A percentile compares a stretch with the other conserved stretches of the same genome.
phyloP scores from a whole-genome alignment of 306 rosid species.

The Cicer cuneatum region DNA sequence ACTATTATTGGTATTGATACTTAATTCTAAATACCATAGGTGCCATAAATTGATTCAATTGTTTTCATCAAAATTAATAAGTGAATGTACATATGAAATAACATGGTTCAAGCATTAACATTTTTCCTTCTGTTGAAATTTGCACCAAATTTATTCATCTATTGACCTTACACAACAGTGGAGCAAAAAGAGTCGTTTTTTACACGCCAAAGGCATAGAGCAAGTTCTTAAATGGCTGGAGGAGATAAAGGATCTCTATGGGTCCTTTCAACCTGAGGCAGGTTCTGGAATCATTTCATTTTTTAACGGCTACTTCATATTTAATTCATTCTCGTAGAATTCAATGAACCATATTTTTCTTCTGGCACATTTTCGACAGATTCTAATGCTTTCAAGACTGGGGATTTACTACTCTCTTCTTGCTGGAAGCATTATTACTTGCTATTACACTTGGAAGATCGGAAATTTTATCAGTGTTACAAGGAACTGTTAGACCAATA shows the following conservation, averaged over 20 bases:
- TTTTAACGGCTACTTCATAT: slow-evolving; percentile 37
- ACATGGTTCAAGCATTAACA: slow-evolving; percentile 21
- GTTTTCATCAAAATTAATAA: slow-evolving; percentile 32
- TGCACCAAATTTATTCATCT: slow-evolving; percentile 37
- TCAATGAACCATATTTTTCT: slow-evolving; percentile 44
- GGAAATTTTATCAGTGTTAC: slow-evolving; percentile 60
- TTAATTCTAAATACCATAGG: slow-evolving; percentile 30
- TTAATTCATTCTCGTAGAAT: slow-evolving; percentile 39
- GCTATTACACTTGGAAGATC: slow-evolving; percentile 81
- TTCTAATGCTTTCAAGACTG: slow-evolving; percentile 64
- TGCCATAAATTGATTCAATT: not conserved
- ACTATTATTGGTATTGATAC: slow-evolving; percentile 8
- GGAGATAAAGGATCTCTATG: slow-evolving; percentile 64
- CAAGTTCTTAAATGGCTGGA: slow-evolving; percentile 88
- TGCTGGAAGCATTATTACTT: slow-evolving; percentile 96
- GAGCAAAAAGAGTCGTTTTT: slow-evolving; percentile 81
- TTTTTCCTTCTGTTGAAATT: slow-evolving; percentile 39
- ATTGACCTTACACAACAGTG: slow-evolving; percentile 59
- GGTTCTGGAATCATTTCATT: slow-evolving; percentile 61
- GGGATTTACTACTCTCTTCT: slow-evolving; percentile 77
- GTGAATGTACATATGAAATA: slow-evolving; percentile 14
- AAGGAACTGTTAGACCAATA: slow-evolving; percentile 82
- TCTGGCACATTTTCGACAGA: slow-evolving; percentile 63
- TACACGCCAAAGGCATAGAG: slow-evolving; percentile 87
- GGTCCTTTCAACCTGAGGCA: slow-evolving; percentile 69